Evolutionary conservation across 23 red algal species (phyloP).

Genomic region (Gracilaria gracilis): DNA sequence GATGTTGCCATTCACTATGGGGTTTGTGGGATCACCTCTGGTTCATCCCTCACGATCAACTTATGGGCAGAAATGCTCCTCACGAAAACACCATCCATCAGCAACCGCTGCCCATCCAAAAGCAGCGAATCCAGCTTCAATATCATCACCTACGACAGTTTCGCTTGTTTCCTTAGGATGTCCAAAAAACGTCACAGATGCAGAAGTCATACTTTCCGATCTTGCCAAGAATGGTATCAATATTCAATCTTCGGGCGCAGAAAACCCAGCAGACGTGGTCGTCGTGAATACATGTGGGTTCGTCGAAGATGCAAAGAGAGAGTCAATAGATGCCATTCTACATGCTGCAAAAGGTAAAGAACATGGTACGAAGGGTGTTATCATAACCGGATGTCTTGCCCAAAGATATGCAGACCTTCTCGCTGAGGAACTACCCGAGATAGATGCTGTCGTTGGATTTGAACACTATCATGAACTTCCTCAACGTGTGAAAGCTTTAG

Average conservation of each 20-base stretch:
- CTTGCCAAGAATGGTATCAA: slow-evolving; percentile 59
- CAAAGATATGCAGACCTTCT: slow-evolving; percentile 92
- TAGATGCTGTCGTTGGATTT: slow-evolving; percentile 98
- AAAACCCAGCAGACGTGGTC: slow-evolving; percentile 76
- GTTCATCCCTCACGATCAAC: too few relatives aligned
- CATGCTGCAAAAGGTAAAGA: slow-evolving; percentile 52
- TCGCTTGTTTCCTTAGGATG: slow-evolving; percentile 93
- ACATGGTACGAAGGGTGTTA: slow-evolving; percentile 63
- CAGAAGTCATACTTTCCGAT: slow-evolving; percentile 94
- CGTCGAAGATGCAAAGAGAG: slow-evolving; percentile 94
- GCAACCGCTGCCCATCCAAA: neutral
- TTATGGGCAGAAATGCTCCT: neutral
- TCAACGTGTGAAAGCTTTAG: slow-evolving; percentile 50
- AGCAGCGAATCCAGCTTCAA: neutral
- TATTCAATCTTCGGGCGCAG: slow-evolving; percentile 33
- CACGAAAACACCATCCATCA: neutral
- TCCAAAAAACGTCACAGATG: slow-evolving; percentile 98
- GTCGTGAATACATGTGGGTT: slow-evolving; percentile 98
- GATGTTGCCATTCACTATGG: neutral
- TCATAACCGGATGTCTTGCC: slow-evolving; percentile 97
- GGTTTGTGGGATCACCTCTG: neutral
- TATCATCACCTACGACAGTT: slow-evolving; percentile 39
- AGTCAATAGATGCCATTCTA: slow-evolving; percentile 86
- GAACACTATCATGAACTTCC: slow-evolving; percentile 85
- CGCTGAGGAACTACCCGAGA: slow-evolving; percentile 87